Conservation (phyloP, 495 filamentous ascomycete genomes). For the Penicillium psychrofluorescens region DNA sequence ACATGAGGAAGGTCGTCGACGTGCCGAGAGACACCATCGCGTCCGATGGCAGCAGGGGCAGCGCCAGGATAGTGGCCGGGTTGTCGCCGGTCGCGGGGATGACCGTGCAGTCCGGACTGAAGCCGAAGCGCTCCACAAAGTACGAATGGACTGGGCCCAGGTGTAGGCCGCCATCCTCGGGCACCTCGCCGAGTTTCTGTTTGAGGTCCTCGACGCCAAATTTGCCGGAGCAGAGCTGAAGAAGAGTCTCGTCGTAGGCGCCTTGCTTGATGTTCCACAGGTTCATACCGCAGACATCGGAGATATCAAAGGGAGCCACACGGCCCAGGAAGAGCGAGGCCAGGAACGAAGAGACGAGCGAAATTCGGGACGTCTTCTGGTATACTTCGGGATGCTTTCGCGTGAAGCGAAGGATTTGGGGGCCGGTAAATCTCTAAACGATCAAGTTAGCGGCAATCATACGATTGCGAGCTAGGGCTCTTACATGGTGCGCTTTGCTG, state of each 20-base stretch:
- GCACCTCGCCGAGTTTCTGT: slow-evolving; percentile 72
- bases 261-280: slow-evolving; percentile 81
- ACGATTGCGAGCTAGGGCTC: slow-evolving; percentile 12
- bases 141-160: slow-evolving; percentile 69
- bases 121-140: slow-evolving; percentile 71
- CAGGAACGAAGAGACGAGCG: slow-evolving; percentile 89
- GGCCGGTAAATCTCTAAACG: slow-evolving; percentile 86
- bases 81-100: slow-evolving; percentile 93
- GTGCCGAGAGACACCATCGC: slow-evolving; percentile 93
- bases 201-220: slow-evolving; percentile 60
- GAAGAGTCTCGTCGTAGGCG: slow-evolving; percentile 63
- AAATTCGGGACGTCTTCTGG: slow-evolving; percentile 71
- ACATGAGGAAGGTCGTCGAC: slow-evolving; percentile 95
- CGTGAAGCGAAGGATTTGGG: slow-evolving; percentile 86
- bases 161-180: slow-evolving; percentile 69
- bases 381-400: slow-evolving; percentile 75
- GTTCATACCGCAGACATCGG: slow-evolving; percentile 95
- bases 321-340: slow-evolving; percentile 83
- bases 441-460: slow-evolving; percentile 15
- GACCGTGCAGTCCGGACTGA: slow-evolving; percentile 65
- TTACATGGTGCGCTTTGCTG: slow-evolving; percentile 89
- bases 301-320: slow-evolving; percentile 85
- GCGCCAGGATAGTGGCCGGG: slow-evolving; percentile 84
- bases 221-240: slow-evolving; percentile 70
- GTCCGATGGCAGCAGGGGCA: slow-evolving; percentile 78